Base-by-base conservation (phyloP, 257 asterid genomes). In the Rehmannia glutinosa region DNA sequence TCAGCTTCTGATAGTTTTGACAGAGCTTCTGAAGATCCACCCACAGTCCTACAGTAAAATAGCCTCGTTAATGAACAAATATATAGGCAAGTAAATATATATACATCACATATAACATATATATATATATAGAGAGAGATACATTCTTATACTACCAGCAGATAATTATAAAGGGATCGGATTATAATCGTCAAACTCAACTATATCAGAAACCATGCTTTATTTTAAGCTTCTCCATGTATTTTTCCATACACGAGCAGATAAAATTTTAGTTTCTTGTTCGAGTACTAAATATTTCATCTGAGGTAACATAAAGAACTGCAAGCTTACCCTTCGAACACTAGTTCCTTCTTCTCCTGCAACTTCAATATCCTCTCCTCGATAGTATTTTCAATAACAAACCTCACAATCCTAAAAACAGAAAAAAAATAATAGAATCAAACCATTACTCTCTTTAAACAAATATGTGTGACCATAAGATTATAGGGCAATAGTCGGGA, bases 271-370 rank as follows among this genome's bases (percentile, higher is more conserved):
- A n/a, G n/a, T n/a, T n/a, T n/a, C n/a, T n/a, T n/a, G n/a, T n/a
- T n/a, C n/a, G n/a, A n/a, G n/a, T n/a, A n/a, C n/a, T n/a, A n/a
- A n/a, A n/a, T n/a, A n/a, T n/a, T n/a, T n/a, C n/a, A n/a, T n/a
- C n/a, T n/a, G n/a, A n/a, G n/a, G n/a, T n/a, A n/a, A n/a, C 7
- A 0, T 42, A 53, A 56, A 36, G 25, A 47, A 66, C 30, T 56
- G 24, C 60, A 15, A 60, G 66, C 87, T 71, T 78, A 90, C 97
- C 97, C 98, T 82, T 93, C 98, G 66, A 93, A 90, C 55, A 93
- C 95, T n/a, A 90, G 75, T 85, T 90, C 97, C 78, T 93, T 93
- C 85, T 93, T 93, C 79, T 79, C 94, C 85, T 93, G 98, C 84
- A 93, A 68, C 89, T 80, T 90, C 74, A 93, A 73, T 64, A 93